Conservation (phyloP, 768 basidiomycete species). For the Trametes cingulata region DNA sequence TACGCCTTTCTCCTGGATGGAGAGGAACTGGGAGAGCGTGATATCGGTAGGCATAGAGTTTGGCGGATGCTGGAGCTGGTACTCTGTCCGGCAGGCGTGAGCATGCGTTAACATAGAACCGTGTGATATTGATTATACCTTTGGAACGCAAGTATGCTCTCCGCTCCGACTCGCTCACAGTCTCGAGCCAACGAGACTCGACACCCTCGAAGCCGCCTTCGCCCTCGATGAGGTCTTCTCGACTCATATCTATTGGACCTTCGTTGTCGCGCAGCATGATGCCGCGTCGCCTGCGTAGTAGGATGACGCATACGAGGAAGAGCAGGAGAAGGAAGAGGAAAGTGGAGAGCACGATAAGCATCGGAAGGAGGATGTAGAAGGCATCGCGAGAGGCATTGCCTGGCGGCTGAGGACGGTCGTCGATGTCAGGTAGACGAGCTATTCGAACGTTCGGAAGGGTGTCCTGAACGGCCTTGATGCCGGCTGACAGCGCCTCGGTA, state of each 20-base stretch:
- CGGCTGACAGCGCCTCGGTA: constrained; percentile 19
- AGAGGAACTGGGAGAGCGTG: constrained; percentile 96
- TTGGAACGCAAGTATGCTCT: constrained; percentile 83
- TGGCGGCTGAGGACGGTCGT: constrained; percentile 19
- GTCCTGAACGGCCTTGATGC: constrained; percentile 15
- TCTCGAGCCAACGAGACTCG: constrained; percentile 93
- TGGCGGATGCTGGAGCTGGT: constrained; percentile 86
- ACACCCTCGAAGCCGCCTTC: constrained; percentile 94
- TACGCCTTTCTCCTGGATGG: constrained; percentile 99
- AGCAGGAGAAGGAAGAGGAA: constrained; percentile 91
- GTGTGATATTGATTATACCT: constrained; percentile 49
- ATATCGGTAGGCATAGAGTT: constrained; percentile 98
- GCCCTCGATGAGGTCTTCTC: constrained; percentile 85
- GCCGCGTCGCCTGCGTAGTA: constrained; percentile 74
- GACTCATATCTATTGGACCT: constrained; percentile 90
- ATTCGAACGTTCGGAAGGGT: constrained; percentile 4
- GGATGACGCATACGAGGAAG: constrained; percentile 86
- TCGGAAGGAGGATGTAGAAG: constrained; percentile 85
- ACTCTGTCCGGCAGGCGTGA: constrained; percentile 48
- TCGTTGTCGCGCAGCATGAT: constrained; percentile 84
- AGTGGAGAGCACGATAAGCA: constrained; percentile 91
- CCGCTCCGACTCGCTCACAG: constrained; percentile 61
- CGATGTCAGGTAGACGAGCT: neutral
- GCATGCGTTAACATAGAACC: neutral
- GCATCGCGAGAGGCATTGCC: constrained; percentile 50